Base-by-base conservation (phyloP, 2,329 filamentous ascomycete genomes). In the Arthrobotrys conoides region DNA sequence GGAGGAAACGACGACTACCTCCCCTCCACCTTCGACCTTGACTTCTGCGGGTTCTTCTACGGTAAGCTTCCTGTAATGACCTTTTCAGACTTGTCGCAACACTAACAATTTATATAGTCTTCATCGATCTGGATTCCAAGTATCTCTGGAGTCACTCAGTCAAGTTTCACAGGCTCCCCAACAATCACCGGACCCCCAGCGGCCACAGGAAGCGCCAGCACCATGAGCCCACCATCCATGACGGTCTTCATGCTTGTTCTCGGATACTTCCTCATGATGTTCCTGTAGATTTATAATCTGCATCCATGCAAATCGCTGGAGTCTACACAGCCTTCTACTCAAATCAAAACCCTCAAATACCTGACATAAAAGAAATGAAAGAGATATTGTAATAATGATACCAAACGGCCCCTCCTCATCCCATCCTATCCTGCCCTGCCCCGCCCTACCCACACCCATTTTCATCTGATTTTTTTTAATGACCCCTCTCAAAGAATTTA, bases 331-430 rank as follows among this genome's bases (percentile, higher is more conserved):
- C 22, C 22, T 18, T 14, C 10, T 24, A 44, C 24, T n/a, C 20
- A 64, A 55, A 48, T 6, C 14, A 20, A 48, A 51, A 14, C 22
- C 27, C 12, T 24, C 12, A 41, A 55, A 33, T 55, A 59, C 53
- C 53, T 22, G 33, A 36, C 44, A 41, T 10, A 63, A 63, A 53
- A 46, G 51, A 67, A 41, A 53, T 46, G 38, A 71, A 27, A 59
- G 30, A 63, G 22, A 59, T 72, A 63, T 48, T 72, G 68, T 78
- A 69, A 66, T 77, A 63, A 78, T 78, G 75, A 78, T 78, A 71
- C 68, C 67, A 72, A 78, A 63, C 27, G 27, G 75, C 63, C 75
- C 61, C 36, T 46, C 24, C 9, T 36, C 12, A 3, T 8, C 30
- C 5, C 30, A 1, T 30, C n/a, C 49, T 48, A 36, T 6, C 27